phyloP scores from a whole-genome alignment of 2,329 filamentous ascomycete genomes.

The Coleophoma crateriformis region DNA sequence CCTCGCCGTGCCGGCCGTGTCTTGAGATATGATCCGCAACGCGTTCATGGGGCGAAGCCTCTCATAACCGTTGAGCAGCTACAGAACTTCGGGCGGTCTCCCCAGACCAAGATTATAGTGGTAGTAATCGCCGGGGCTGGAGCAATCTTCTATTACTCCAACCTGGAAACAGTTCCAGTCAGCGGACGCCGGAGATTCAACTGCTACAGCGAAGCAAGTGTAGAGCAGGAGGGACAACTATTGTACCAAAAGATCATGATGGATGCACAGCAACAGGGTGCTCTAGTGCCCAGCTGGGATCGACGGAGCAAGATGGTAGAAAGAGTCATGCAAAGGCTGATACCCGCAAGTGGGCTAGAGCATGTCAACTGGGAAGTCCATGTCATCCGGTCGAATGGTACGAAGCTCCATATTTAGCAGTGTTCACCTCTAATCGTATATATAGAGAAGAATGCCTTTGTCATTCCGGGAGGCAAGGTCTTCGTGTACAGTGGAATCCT shows the following conservation, averaged over 20 bases:
- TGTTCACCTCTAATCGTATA: not conserved
- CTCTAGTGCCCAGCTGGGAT: conserved; percentile 53
- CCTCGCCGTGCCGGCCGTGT: too few species aligned
- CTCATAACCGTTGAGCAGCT: conserved; percentile 32
- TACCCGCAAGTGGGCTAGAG: conserved; percentile 59
- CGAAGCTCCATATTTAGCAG: conserved; percentile 15
- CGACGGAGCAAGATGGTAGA: conserved; percentile 49
- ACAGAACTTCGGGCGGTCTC: conserved; percentile 26
- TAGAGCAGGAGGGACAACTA: conserved; percentile 45
- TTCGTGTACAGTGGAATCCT: conserved; percentile 74
- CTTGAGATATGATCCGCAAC: conserved; percentile 7
- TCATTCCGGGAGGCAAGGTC: conserved; percentile 73
- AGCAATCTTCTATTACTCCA: conserved; percentile 54
- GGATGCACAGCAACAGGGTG: conserved; percentile 44
- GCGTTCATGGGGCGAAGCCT: conserved; percentile 24
- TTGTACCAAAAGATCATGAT: conserved; percentile 53
- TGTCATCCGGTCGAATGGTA: conserved; percentile 63
- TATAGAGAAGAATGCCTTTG: conserved; percentile 60
- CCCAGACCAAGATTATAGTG: conserved; percentile 32
- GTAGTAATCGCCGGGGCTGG: conserved; percentile 34
- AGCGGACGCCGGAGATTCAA: conserved; percentile 72
- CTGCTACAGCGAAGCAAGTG: conserved; percentile 49
- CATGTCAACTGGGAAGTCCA: conserved; percentile 63
- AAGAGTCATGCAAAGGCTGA: conserved; percentile 59
- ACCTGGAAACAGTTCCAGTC: conserved; percentile 68